These are phyloP conservation scores for Aspergillus glaucus DNA, from an alignment of 2,329 filamentous ascomycete genomes.

Conservation along the genomic window DNA sequence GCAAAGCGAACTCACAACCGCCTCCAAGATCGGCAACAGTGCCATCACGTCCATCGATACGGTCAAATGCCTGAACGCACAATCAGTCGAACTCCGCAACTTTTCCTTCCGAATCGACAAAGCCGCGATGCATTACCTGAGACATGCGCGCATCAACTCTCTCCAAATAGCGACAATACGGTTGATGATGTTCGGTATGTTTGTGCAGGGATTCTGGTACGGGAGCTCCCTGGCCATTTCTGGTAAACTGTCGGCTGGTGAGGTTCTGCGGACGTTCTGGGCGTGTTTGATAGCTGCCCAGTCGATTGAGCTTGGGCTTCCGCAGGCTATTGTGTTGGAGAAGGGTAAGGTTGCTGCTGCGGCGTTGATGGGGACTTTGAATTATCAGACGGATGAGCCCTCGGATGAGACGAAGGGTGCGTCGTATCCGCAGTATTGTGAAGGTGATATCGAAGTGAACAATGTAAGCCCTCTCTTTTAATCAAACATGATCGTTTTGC, in stretches of 20 bases:
- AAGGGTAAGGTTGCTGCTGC: slow-evolving; percentile 72
- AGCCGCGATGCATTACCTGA: slow-evolving; percentile 58
- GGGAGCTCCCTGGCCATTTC: slow-evolving; percentile 63
- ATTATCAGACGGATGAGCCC: slow-evolving; percentile 17
- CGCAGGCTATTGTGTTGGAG: slow-evolving; percentile 68
- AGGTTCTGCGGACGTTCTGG: slow-evolving; percentile 80
- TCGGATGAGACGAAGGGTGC: slow-evolving; percentile 23
- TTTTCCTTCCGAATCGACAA: slow-evolving; percentile 55
- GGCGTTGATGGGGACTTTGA: slow-evolving; percentile 49
- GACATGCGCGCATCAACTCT: slow-evolving; percentile 63
- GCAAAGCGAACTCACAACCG: slow-evolving; percentile 58
- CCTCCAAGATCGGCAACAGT: slow-evolving; percentile 65
- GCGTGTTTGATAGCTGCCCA: slow-evolving; percentile 70
- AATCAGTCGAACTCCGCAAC: slow-evolving; percentile 60
- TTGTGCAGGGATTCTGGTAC: slow-evolving; percentile 87
- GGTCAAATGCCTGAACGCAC: slow-evolving; percentile 79
- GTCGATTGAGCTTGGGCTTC: slow-evolving; percentile 65
- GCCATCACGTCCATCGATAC: slow-evolving; percentile 71
- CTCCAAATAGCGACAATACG: slow-evolving; percentile 67
- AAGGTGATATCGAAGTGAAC: slow-evolving; percentile 63
- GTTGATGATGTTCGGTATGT: slow-evolving; percentile 69
- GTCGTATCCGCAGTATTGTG: slow-evolving; percentile 40
- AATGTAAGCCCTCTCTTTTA: slow-evolving; percentile 44
- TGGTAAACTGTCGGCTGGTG: slow-evolving; percentile 54
- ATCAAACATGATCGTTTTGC: not conserved